phyloP scores from a whole-genome alignment of 2,329 filamentous ascomycete species.

The Biscogniauxia mediterranea region DNA sequence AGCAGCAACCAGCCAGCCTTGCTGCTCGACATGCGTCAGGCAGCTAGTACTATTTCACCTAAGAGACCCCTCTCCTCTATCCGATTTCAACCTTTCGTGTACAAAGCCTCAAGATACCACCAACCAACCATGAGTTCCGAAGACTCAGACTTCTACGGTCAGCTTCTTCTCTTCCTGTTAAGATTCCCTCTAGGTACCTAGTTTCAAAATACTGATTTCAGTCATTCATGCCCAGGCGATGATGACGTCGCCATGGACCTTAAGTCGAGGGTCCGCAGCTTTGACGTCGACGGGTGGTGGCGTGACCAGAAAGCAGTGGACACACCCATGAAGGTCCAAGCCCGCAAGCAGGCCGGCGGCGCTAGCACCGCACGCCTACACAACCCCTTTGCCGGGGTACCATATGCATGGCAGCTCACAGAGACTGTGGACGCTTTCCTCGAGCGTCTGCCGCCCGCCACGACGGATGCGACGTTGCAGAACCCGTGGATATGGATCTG shows the following conservation, averaged over 20 bases:
- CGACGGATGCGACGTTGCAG: constrained; percentile 45
- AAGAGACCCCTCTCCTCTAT: background rate
- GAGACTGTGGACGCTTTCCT: constrained; percentile 68
- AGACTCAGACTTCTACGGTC: constrained; percentile 61
- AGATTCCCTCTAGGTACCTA: background rate
- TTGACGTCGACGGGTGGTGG: constrained; percentile 53
- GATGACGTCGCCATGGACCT: constrained; percentile 47
- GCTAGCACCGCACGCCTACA: constrained; percentile 38
- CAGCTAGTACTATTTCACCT: background rate
- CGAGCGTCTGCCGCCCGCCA: constrained; percentile 63
- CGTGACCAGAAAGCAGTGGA: constrained; percentile 20
- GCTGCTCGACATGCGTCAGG: background rate
- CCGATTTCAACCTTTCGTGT: background rate
- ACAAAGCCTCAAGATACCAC: background rate
- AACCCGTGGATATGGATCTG: constrained; percentile 72
- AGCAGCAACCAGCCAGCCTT: background rate
- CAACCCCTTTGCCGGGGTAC: constrained; percentile 57
- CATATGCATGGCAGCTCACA: constrained; percentile 59
- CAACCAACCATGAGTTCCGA: constrained; percentile 39
- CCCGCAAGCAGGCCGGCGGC: constrained; percentile 10
- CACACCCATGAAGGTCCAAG: constrained; percentile 24
- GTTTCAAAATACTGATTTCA: constrained; percentile 9
- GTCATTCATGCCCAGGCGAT: constrained; percentile 46
- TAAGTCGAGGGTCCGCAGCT: constrained; percentile 47
- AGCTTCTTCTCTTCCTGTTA: background rate